Evolutionary conservation across 225 moss, liverwort and hornwort genomes (phyloP).

Genomic region (Sphagnum contortum): DNA sequence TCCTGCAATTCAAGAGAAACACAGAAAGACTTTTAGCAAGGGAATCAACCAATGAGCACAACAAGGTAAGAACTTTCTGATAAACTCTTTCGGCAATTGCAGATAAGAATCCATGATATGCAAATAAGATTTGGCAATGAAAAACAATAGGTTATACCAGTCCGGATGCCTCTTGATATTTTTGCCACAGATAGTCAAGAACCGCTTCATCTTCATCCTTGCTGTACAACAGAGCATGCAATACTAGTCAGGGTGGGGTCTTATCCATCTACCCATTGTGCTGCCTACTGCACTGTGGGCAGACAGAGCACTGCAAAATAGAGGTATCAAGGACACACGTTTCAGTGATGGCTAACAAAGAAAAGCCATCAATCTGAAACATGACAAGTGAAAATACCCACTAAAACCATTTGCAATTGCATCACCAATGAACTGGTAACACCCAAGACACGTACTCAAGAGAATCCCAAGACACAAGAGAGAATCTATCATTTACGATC

Average conservation of each 20-base stretch:
- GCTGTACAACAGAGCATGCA: constrained; percentile 4
- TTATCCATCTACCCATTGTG: background rate
- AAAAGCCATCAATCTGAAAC: background rate
- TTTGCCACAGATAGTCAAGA: constrained; percentile 23
- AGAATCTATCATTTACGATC: background rate
- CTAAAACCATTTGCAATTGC: background rate
- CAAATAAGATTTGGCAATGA: background rate
- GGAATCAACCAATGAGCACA: too few relatives aligned
- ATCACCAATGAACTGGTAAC: background rate
- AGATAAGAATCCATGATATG: background rate
- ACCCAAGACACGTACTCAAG: background rate
- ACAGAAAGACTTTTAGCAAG: background rate
- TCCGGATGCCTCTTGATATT: constrained; percentile 19
- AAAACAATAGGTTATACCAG: constrained; percentile 4
- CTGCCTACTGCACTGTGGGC: background rate
- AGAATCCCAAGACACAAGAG: background rate
- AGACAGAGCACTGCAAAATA: background rate
- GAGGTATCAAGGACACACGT: background rate
- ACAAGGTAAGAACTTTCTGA: too few relatives aligned
- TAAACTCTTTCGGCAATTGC: background rate
- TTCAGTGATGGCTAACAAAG: background rate
- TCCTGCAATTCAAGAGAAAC: constrained; percentile 14
- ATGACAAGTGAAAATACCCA: background rate
- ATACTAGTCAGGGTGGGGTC: background rate
- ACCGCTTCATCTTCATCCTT: constrained; percentile 22